Conservation (phyloP, 257 asterid genomes). For the Solanum pimpinellifolium region DNA sequence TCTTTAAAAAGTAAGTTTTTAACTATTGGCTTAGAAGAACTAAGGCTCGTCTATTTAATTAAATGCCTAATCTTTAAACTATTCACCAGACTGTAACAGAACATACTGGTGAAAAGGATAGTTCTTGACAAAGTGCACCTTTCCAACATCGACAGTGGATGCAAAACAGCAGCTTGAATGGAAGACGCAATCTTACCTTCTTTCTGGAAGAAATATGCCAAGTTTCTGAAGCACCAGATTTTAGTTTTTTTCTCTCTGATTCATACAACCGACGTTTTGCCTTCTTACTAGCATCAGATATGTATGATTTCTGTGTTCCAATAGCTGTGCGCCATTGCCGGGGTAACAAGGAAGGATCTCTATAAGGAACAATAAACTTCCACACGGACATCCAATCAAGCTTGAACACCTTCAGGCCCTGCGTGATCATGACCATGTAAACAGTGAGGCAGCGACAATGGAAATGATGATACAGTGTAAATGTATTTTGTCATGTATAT, state of each 20-base stretch:
- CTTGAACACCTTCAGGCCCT: conserved; percentile 86
- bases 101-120: not conserved
- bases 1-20: not conserved
- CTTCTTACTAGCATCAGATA: conserved; percentile 61
- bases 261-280: conserved; percentile 62
- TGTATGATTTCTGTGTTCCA: conserved; percentile 93
- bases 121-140: not conserved
- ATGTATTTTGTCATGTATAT: not conserved
- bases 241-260: conserved; percentile 41
- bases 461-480: not conserved
- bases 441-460: not conserved
- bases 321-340: conserved; percentile 93
- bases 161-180: not conserved
- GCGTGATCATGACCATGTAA: conserved; percentile 13
- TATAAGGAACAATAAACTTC: conserved; percentile 75
- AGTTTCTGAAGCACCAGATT: conserved; percentile 36
- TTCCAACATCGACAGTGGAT: not conserved
- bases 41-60: not conserved
- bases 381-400: conserved; percentile 94
- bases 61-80: not conserved
- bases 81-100: not conserved
- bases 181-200: conserved; percentile 34
- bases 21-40: not conserved
- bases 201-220: conserved; percentile 58
- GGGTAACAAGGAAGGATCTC: conserved; percentile 96